phyloP scores from a whole-genome alignment of 2,329 filamentous ascomycete genomes.

The Thelonectria olida region DNA sequence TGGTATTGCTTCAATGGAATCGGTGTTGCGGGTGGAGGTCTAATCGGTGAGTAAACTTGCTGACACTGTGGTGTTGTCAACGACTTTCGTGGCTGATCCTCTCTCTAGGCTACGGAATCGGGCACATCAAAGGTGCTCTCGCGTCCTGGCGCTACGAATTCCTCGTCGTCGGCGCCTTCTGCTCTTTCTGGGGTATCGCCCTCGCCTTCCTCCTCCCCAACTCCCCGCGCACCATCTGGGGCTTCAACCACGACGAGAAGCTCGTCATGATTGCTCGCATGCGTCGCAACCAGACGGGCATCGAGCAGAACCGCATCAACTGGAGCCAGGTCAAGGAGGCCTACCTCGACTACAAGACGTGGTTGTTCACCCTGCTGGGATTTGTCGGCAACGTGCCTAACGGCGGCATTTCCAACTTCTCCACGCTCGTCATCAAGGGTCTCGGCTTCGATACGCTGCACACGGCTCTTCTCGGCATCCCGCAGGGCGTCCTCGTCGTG shows the following conservation, averaged over 20 bases:
- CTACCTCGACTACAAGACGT: constrained; percentile 66
- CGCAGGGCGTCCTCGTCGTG: constrained; percentile 48
- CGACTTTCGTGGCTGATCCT: not conserved
- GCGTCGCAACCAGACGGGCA: constrained; percentile 65
- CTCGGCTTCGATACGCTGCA: constrained; percentile 59
- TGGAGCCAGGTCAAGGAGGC: constrained; percentile 64
- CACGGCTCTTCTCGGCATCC: constrained; percentile 50
- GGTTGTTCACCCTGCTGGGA: constrained; percentile 65
- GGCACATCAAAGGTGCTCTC: constrained; percentile 64
- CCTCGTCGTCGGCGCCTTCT: constrained; percentile 68
- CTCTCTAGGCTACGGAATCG: constrained; percentile 63
- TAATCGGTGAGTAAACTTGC: constrained; percentile 42
- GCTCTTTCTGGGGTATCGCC: constrained; percentile 66
- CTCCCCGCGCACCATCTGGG: constrained; percentile 62
- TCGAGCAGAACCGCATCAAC: constrained; percentile 66
- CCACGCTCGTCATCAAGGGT: constrained; percentile 66
- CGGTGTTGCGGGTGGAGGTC: constrained; percentile 66
- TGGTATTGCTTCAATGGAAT: constrained; percentile 70
- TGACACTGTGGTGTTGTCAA: not conserved
- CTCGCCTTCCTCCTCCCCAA: constrained; percentile 67
- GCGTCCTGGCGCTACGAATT: constrained; percentile 75
- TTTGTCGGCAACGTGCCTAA: constrained; percentile 64
- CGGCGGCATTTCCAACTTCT: constrained; percentile 69
- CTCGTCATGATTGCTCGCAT: constrained; percentile 65
- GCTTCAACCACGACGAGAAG: constrained; percentile 60